These are phyloP conservation scores for Rhodotorula kratochvilovae DNA, from an alignment of 768 basidiomycete species.

Conservation along the genomic window DNA sequence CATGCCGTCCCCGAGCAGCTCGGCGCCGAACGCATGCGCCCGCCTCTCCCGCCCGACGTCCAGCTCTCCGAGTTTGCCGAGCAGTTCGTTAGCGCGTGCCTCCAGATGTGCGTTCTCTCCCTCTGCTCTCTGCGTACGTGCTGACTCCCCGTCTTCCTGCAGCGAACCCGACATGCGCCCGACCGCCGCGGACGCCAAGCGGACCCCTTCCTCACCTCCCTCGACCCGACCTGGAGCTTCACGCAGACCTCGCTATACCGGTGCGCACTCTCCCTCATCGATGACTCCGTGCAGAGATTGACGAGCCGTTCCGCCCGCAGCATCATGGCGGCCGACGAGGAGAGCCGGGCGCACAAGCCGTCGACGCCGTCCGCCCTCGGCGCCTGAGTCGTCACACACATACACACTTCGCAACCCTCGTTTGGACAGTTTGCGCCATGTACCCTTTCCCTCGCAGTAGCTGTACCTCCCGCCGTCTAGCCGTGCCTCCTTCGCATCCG, in stretches of 20 bases:
- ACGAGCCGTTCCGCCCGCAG: background rate
- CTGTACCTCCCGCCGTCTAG: too few species aligned
- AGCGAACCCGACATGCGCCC: conserved; percentile 40
- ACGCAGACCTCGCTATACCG: conserved; percentile 18
- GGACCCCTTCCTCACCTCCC: conserved; percentile 37
- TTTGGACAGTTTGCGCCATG: background rate
- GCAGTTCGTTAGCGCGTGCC: conserved; percentile 82
- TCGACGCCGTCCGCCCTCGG: conserved; percentile 15
- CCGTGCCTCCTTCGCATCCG: too few species aligned
- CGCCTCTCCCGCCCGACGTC: conserved; percentile 83
- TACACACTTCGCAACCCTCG: background rate
- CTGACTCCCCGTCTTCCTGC: background rate
- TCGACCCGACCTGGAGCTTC: conserved; percentile 35
- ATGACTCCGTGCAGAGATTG: background rate
- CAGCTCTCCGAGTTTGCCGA: conserved; percentile 67
- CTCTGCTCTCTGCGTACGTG: too few species aligned
- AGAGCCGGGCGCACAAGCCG: conserved; percentile 10
- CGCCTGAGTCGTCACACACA: background rate
- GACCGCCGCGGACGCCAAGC: conserved; percentile 33
- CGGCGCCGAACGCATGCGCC: conserved; percentile 75
- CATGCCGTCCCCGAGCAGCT: conserved; percentile 53
- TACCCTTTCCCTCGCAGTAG: background rate
- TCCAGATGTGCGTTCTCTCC: conserved; percentile 62
- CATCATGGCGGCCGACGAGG: conserved; percentile 26
- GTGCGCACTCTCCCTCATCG: background rate